Conservation (phyloP, 2,329 filamentous ascomycete genomes). For the Aspergillus luchuensis region DNA sequence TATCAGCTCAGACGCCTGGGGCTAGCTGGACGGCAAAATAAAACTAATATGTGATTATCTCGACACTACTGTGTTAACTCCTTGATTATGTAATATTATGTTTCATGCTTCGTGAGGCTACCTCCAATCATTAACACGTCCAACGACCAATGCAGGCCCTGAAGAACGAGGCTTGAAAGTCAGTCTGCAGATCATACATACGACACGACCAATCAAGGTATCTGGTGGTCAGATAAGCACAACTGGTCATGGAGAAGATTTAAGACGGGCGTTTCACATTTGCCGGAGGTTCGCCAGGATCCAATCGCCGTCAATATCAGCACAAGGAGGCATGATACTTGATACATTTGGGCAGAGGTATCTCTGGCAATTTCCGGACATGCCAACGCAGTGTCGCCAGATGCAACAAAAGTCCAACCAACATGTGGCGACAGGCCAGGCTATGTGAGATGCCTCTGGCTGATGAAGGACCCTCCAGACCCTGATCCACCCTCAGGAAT, state of each 20-base stretch:
- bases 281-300: neutral
- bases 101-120: neutral
- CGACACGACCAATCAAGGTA: neutral
- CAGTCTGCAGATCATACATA: neutral
- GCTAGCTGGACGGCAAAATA: constrained; percentile 20
- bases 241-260: neutral
- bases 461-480: neutral
- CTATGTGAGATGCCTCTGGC: neutral
- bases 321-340: neutral
- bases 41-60: constrained; percentile 13
- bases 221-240: neutral
- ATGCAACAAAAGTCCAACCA: neutral
- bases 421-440: neutral
- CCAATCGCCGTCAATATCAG: neutral
- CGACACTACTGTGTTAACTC: neutral
- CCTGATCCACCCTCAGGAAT: neutral
- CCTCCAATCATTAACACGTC: neutral
- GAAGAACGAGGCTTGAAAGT: neutral
- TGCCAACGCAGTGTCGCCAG: neutral
- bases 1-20: constrained; percentile 22
- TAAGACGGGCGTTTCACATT: neutral
- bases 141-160: neutral
- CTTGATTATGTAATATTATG: neutral
- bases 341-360: neutral
- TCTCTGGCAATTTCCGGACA: neutral